Evolutionary conservation across 2,329 filamentous ascomycete genomes (phyloP).

Genomic region (Colletotrichum caudatum): DNA sequence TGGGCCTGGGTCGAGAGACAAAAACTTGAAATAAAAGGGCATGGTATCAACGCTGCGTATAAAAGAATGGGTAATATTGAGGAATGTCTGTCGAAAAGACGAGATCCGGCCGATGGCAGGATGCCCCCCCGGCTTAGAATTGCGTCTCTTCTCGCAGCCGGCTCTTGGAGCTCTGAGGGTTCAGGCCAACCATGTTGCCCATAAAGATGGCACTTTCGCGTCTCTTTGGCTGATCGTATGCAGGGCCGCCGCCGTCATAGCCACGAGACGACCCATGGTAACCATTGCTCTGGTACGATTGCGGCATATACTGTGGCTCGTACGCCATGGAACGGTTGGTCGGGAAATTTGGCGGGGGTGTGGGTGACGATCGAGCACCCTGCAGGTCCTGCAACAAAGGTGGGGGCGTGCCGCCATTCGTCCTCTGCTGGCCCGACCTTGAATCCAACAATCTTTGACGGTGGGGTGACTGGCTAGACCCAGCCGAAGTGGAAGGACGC

Average conservation of each 20-base stretch:
- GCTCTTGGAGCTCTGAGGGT: conserved; percentile 64
- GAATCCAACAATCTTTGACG: conserved; percentile 62
- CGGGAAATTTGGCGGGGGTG: conserved; percentile 55
- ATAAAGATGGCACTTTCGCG: conserved; percentile 73
- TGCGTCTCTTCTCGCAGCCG: conserved; percentile 67
- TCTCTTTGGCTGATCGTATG: conserved; percentile 60
- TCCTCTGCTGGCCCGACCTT: conserved; percentile 49
- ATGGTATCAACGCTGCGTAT: conserved; percentile 43
- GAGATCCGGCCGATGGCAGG: conserved; percentile 41
- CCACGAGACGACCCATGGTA: conserved; percentile 41
- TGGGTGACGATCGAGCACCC: conserved; percentile 55
- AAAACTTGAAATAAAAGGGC: conserved; percentile 36
- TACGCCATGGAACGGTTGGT: conserved; percentile 52
- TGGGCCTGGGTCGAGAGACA: conserved; percentile 17
- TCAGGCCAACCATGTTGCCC: conserved; percentile 61
- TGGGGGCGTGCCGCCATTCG: conserved; percentile 60
- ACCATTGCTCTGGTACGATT: conserved; percentile 44
- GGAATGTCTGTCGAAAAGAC: conserved; percentile 37
- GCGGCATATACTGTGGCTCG: conserved; percentile 57
- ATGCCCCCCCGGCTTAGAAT: conserved; percentile 52
- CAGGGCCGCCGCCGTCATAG: conserved; percentile 52
- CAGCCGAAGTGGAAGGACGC: conserved; percentile 62
- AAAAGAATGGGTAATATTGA: conserved; percentile 51
- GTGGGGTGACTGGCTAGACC: conserved; percentile 64
- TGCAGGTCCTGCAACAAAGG: conserved; percentile 55